phyloP scores from a whole-genome alignment of 2,329 filamentous ascomycete species.

The Fonsecaea monophora region DNA sequence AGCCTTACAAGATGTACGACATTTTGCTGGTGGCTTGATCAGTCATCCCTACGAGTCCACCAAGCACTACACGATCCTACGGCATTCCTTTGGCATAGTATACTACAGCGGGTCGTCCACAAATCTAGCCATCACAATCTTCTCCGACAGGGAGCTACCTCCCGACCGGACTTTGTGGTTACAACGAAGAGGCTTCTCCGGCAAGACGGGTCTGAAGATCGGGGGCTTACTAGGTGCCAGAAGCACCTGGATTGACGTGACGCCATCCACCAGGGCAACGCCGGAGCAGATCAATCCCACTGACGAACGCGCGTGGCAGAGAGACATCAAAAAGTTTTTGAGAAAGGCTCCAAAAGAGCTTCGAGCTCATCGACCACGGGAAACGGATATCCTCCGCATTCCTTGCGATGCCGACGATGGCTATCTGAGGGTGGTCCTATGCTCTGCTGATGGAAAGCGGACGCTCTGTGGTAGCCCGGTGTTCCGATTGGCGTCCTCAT shows the following conservation, averaged over 20 bases:
- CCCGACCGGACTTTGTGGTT: conserved; percentile 68
- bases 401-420: conserved; percentile 69
- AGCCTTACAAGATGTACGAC: conserved; percentile 61
- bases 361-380: conserved; percentile 62
- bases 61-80: conserved; percentile 70
- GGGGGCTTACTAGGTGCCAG: conserved; percentile 68
- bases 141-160: conserved; percentile 65
- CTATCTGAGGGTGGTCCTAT: conserved; percentile 72
- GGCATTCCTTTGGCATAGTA: conserved; percentile 69
- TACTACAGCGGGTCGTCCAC: conserved; percentile 72
- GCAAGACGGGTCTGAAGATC: conserved; percentile 71
- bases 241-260: conserved; percentile 71
- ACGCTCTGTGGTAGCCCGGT: conserved; percentile 70
- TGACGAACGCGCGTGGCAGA: conserved; percentile 71
- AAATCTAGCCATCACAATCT: conserved; percentile 68
- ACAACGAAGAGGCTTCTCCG: conserved; percentile 71
- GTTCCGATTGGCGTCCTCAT: conserved; percentile 72
- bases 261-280: conserved; percentile 59
- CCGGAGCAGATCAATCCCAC: conserved; percentile 59
- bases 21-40: conserved; percentile 70
- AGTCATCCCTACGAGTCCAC: conserved; percentile 69
- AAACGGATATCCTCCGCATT: conserved; percentile 70
- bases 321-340: conserved; percentile 69
- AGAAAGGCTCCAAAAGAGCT: conserved; percentile 60
- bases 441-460: conserved; percentile 59